Evolutionary conservation across 129 eudicot species (phyloP).

Genomic region (Kitagawia praeruptora): DNA sequence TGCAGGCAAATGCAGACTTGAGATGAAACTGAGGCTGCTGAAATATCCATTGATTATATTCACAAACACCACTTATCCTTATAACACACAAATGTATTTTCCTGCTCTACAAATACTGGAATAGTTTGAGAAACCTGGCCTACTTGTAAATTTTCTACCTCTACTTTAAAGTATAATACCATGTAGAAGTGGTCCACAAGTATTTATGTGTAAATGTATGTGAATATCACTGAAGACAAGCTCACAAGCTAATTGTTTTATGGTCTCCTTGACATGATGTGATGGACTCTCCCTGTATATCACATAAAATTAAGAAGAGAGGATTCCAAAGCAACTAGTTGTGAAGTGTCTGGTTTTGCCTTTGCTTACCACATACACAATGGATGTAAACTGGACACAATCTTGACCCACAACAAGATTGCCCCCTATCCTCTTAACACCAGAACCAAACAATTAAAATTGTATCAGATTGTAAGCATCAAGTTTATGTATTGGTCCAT

Average conservation of each 20-base stretch:
- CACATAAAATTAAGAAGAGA: conserved; percentile 5
- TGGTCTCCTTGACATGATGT: conserved; percentile 42
- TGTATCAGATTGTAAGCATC: conserved; percentile 18
- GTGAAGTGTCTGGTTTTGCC: conserved; percentile 28
- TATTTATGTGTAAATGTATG: conserved; percentile 16
- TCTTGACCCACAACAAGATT: conserved; percentile 36
- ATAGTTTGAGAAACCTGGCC: neutral
- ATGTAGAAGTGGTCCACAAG: conserved; percentile 50
- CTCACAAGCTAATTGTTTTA: conserved; percentile 47
- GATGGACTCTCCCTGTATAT: conserved; percentile 19
- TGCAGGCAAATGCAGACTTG: neutral
- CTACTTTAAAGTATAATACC: neutral
- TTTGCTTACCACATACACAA: conserved; percentile 16
- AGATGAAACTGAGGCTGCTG: neutral
- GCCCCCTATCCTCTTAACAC: conserved; percentile 58
- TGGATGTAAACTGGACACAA: conserved; percentile 10
- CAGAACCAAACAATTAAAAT: conserved; percentile 36
- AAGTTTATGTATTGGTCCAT: conserved; percentile 7
- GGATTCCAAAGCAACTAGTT: conserved; percentile 20
- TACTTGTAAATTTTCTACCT: neutral
- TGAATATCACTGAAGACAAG: conserved; percentile 43
- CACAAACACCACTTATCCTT: neutral
- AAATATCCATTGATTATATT: neutral
- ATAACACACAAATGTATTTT: neutral
- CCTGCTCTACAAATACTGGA: neutral